Evolutionary conservation across 768 basidiomycete genomes (phyloP).

Genomic region (Neoboletus brunneissimus): DNA sequence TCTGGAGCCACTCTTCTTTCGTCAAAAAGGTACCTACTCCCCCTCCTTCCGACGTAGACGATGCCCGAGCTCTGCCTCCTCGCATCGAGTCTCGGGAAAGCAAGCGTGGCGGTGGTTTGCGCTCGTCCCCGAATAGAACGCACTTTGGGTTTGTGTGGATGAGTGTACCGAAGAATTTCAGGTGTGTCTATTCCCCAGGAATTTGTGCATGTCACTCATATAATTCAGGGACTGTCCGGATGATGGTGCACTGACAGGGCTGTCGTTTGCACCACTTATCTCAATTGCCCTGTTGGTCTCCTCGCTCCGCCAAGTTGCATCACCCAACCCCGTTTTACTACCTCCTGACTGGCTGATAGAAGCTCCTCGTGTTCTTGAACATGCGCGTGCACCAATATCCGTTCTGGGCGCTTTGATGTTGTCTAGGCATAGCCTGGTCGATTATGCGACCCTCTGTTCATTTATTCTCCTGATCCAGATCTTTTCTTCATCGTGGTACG

Average conservation of each 20-base stretch:
- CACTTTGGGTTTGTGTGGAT: slow-evolving; percentile 81
- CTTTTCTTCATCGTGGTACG: slow-evolving; percentile 72
- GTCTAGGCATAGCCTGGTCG: slow-evolving; percentile 73
- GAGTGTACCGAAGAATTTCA: slow-evolving; percentile 86
- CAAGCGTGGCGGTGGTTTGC: slow-evolving; percentile 35
- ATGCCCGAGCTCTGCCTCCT: slow-evolving; percentile 36
- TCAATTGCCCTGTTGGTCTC: slow-evolving; percentile 64
- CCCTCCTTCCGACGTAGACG: slow-evolving; percentile 19
- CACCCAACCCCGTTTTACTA: slow-evolving; percentile 34
- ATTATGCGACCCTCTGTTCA: slow-evolving; percentile 78
- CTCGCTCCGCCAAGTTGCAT: slow-evolving; percentile 40
- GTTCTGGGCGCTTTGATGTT: slow-evolving; percentile 54
- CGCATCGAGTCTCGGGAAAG: slow-evolving; percentile 48
- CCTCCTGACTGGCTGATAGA: slow-evolving; percentile 79
- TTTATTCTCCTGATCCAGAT: slow-evolving; percentile 78
- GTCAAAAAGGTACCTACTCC: slow-evolving; percentile 21
- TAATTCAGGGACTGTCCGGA: slow-evolving; percentile 67
- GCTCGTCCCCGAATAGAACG: slow-evolving; percentile 37
- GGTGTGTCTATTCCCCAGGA: slow-evolving; percentile 41
- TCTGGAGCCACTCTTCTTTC: slow-evolving; percentile 58
- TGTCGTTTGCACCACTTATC: slow-evolving; percentile 82
- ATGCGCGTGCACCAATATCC: slow-evolving; percentile 39
- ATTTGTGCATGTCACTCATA: slow-evolving; percentile 9
- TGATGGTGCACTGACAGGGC: slow-evolving; percentile 81
- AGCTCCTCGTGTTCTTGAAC: slow-evolving; percentile 53